Evolutionary conservation across 2,329 filamentous ascomycete genomes (phyloP), one percentile per base, ranked within the genome.

Genomic region (Pseudogymnoascus sp.): DNA sequence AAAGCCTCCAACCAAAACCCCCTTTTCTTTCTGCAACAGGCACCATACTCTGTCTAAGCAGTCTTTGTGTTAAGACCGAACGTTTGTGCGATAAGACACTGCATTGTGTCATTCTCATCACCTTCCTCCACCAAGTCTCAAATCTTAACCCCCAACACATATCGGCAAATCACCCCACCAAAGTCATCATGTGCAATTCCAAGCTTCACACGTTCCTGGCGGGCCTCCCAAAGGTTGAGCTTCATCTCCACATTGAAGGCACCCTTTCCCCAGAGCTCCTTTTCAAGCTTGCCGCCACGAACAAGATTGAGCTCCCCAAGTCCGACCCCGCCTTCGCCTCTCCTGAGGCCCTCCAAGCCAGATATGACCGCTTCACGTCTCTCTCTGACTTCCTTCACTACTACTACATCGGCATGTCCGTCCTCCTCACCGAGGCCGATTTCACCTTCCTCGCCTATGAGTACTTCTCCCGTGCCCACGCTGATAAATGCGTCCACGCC

Each of bases 161-260:
- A 42, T 53, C 36, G 6, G n/a, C 11, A 36, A 34, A 62, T 12
- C 46, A 25, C n/a, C 3, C 21, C 25, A 49, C 6, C n/a, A 16
- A 18, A 14, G 11, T 18, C 62, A 70, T 63, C 21, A 71, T 71
- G 70, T 70, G 69, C 62, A 65, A 66, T 63, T 63, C 66, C 11
- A 62, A 59, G 40, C 63, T 65, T 62, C 68, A 69, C 75, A 73
- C 78, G 43, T 85, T 90, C 72, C 80, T 92, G 38, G 75, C 77
- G 61, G 80, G 81, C 34, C 82, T 93, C 31, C 89, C 89, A 66
- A 93, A 93, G 78, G 90, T 87, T 76, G 90, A 93, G 74, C 89
- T 92, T 72, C 90, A 93, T 75, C 83, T 93, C 62, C 90, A 93
- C 72, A 80, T 93, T 36, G 89, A 93, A 75, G 90, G 90, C 63